Evolutionary conservation across 192 early-diverging fungal genomes (phyloP).

Genomic region (Thamnidium elegans): DNA sequence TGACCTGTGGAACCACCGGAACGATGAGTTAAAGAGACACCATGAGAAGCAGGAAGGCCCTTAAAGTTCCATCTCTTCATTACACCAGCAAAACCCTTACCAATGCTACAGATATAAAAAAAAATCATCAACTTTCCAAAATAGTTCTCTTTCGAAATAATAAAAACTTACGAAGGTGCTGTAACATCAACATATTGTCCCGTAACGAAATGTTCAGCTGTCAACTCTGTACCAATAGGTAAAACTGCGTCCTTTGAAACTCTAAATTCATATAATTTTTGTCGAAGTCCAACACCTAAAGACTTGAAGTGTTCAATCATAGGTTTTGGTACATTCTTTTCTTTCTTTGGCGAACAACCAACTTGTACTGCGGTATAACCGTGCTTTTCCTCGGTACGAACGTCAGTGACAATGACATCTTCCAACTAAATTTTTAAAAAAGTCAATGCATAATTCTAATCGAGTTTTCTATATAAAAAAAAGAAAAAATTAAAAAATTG

Average conservation of each 20-base stretch:
- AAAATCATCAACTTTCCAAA: not conserved
- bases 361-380: conserved; percentile 65
- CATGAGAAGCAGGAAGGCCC: conserved; percentile 92
- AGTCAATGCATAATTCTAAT: not conserved
- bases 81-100: conserved; percentile 94
- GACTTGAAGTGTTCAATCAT: conserved; percentile 73
- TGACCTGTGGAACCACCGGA: conserved; percentile 86
- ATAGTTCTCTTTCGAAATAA: not conserved
- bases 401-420: conserved; percentile 64
- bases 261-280: conserved; percentile 76
- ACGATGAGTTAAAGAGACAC: conserved; percentile 87
- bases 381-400: conserved; percentile 49
- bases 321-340: conserved; percentile 67
- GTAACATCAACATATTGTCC: conserved; percentile 94
- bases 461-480: not conserved
- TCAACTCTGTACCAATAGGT: conserved; percentile 73
- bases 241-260: conserved; percentile 84
- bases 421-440: conserved; percentile 51
- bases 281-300: conserved; percentile 72
- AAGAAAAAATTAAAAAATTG: not conserved
- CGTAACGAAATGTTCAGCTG: conserved; percentile 88
- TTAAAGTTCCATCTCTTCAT: conserved; percentile 97
- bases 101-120: conserved; percentile 51
- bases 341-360: conserved; percentile 57
- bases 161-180: conserved; percentile 64